These are phyloP conservation scores for Paraurostyla sp. DNA, from an alignment of 73 alveolate species.

Conservation along the genomic window DNA sequence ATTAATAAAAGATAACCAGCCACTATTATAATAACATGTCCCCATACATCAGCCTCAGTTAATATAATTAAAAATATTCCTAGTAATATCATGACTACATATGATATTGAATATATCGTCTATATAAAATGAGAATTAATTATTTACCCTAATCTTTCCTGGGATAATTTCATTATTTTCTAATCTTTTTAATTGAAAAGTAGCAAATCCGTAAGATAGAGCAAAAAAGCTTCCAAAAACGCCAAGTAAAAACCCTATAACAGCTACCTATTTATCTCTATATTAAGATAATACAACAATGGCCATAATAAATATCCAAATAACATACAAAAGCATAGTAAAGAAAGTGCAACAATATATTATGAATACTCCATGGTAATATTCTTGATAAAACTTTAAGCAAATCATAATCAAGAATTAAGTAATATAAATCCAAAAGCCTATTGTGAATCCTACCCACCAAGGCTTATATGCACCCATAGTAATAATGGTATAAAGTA, in stretches of 20 bases:
- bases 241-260: background rate
- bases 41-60: conserved; percentile 6
- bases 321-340: background rate
- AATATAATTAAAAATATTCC: background rate
- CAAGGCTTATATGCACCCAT: background rate
- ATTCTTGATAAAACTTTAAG: conserved; percentile 1
- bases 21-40: background rate
- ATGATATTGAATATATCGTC: background rate
- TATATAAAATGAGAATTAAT: background rate
- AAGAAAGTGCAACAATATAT: background rate
- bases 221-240: background rate
- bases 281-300: background rate
- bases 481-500: background rate
- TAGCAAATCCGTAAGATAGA: background rate
- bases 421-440: conserved; percentile 21
- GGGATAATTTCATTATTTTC: background rate
- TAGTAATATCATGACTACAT: background rate
- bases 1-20: background rate
- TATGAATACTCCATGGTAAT: conserved; percentile 3
- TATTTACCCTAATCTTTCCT: background rate
- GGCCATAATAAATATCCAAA: conserved; percentile 11
- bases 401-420: background rate
- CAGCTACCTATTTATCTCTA: background rate
- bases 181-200: background rate
- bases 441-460: conserved; percentile 47